These are phyloP conservation scores for Cryptosporidium ryanae DNA, from an alignment of 169 alveolate genomes.

Conservation along the genomic window DNA sequence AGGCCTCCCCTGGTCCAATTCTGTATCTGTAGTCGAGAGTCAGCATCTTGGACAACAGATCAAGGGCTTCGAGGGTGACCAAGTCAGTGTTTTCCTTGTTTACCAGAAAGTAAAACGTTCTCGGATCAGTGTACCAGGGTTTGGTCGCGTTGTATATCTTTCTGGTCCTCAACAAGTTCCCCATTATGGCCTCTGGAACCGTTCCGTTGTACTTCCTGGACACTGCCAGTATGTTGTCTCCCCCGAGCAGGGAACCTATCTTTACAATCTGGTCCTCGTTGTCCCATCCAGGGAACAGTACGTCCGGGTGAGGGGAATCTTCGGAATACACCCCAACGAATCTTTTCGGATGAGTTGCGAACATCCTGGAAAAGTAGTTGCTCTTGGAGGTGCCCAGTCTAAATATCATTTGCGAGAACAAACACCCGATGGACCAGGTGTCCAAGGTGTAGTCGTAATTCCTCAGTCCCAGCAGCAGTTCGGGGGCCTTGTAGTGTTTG, in stretches of 20 bases:
- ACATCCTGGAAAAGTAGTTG: constrained; percentile 33
- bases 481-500: constrained; percentile 90
- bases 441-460: constrained; percentile 84
- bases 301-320: constrained; percentile 31
- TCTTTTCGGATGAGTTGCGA: background rate
- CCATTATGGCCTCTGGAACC: constrained; percentile 6
- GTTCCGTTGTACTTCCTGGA: constrained; percentile 42
- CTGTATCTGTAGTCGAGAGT: constrained; percentile 33
- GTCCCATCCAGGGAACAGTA: constrained; percentile 69
- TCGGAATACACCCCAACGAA: constrained; percentile 37
- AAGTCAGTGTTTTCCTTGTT: constrained; percentile 79
- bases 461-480: constrained; percentile 83
- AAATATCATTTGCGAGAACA: constrained; percentile 86
- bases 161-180: constrained; percentile 6
- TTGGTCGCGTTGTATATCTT: constrained; percentile 14
- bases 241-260: constrained; percentile 63
- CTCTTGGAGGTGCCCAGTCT: constrained; percentile 74
- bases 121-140: constrained; percentile 44
- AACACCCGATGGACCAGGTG: constrained; percentile 90
- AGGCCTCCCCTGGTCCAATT: constrained; percentile 44
- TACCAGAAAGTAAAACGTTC: constrained; percentile 36
- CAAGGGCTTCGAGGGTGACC: constrained; percentile 84
- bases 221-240: constrained; percentile 15
- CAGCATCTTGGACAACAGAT: constrained; percentile 80
- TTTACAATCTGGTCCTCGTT: constrained; percentile 51